A percentile compares a stretch with the other conserved stretches of the same genome.
Conservation (phyloP, 495 filamentous ascomycete species). For the Beverwykella pulmonaria region DNA sequence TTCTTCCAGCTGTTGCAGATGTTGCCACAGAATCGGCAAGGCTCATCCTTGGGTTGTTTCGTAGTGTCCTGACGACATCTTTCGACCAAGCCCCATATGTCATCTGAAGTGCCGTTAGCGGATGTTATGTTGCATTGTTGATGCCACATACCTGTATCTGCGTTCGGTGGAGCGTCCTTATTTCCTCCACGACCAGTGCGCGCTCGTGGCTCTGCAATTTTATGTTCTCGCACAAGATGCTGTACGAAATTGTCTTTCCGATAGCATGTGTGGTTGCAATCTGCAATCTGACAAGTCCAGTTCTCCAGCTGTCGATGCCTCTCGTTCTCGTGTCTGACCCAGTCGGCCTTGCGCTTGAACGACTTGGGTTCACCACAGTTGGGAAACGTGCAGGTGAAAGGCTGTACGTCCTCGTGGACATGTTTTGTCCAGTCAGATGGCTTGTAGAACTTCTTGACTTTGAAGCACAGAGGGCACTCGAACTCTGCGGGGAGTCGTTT, state of each 20-base stretch:
- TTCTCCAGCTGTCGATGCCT: slow-evolving; percentile 88
- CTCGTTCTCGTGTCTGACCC: slow-evolving; percentile 96
- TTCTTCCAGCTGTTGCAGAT: slow-evolving; percentile 88
- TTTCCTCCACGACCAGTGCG: slow-evolving; percentile 33
- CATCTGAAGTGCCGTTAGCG: slow-evolving; percentile 55
- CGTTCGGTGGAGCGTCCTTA: slow-evolving; percentile 47
- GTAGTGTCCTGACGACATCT: slow-evolving; percentile 72
- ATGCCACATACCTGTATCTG: slow-evolving; percentile 14
- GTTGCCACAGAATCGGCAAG: slow-evolving; percentile 89
- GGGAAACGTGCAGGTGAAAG: slow-evolving; percentile 91
- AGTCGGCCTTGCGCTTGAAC: slow-evolving; percentile 97
- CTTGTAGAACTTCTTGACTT: slow-evolving; percentile 87
- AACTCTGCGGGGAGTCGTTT: slow-evolving; percentile 81
- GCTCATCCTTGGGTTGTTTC: slow-evolving; percentile 71
- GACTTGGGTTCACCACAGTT: slow-evolving; percentile 86
- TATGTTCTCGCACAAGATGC: slow-evolving; percentile 92
- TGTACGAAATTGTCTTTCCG: slow-evolving; percentile 96
- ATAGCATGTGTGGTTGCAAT: slow-evolving; percentile 83
- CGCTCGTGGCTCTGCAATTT: slow-evolving; percentile 74
- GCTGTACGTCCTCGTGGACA: slow-evolving; percentile 92
- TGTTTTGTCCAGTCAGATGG: slow-evolving; percentile 99
- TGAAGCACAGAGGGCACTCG: slow-evolving; percentile 90
- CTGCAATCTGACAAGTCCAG: slow-evolving; percentile 83
- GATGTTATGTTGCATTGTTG: background rate
- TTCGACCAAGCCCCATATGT: slow-evolving; percentile 78